Evolutionary conservation across 2,329 filamentous ascomycete genomes (phyloP), one percentile per base, ranked within the genome.

Genomic region (Diaporthe helianthi): DNA sequence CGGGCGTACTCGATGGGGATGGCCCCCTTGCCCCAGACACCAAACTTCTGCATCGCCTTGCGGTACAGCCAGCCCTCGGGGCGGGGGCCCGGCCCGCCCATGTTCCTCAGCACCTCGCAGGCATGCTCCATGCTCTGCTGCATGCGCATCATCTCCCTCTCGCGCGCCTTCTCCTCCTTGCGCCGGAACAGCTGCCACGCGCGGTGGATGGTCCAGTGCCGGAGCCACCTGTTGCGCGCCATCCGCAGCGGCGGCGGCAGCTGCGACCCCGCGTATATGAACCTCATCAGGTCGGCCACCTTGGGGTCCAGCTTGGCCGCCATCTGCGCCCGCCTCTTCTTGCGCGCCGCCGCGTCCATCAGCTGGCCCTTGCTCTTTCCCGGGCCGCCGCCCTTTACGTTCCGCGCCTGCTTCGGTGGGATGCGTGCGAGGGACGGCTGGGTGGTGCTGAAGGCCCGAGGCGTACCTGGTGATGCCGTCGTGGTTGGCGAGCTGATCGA

Each of bases 201-300:
- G 75, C 96, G 94, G 85, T 98, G 94, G 80, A 99, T 98, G 64
- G 96, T 98, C 96, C 96, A 99, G 85, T 99, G 96, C 55, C 96
- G 93, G 73, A 99, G 89, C 80, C 90, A 88, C 68, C 96, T 90
- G 80, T 92, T 92, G 75, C 95, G 93, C 49, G 89, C 93, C 87
- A 98, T 94, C 76, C 93, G 92, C 73, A 99, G 88, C 0, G 96
- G 94, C 0, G 87, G 82, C 6, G 86, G 86, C 0, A 72, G 53
- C 36, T 76, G 76, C 46, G 73, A 75, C 24, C 78, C 75, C 54
- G 77, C 73, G 66, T 76, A 75, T 12, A 80, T 71, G 69, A 76
- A 77, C 61, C 74, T 74, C 69, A 77, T 75, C 71, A 80, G 75
- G 69, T 75, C 75, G 64, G 76, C 71, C 53, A 80, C 74, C 61